phyloP scores from a whole-genome alignment of 2,329 filamentous ascomycete species.

The Pestalotiopsis sp. region DNA sequence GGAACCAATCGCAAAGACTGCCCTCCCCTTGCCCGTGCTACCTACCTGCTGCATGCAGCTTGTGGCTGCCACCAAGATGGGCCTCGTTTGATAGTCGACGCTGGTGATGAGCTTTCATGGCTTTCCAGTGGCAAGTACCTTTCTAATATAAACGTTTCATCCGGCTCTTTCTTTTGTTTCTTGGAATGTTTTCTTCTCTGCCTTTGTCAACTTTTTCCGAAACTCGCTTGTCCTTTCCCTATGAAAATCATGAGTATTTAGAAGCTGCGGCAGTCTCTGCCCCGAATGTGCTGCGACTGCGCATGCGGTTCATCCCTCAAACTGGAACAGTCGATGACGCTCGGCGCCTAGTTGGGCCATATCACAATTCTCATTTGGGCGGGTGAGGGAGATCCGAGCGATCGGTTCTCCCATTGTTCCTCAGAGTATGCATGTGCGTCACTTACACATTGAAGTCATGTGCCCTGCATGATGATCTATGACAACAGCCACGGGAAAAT shows the following conservation, averaged over 20 bases:
- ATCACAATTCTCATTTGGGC: too few species aligned
- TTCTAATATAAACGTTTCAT: slow-evolving; percentile 23
- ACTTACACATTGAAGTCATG: too few species aligned
- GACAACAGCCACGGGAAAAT: too few species aligned
- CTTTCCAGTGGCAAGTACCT: slow-evolving; percentile 22
- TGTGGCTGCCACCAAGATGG: not conserved
- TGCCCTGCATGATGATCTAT: too few species aligned
- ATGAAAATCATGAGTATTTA: slow-evolving; percentile 18
- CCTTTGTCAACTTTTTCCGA: not conserved
- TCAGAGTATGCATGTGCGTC: too few species aligned
- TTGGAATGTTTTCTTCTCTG: not conserved
- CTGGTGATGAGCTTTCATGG: slow-evolving; percentile 20
- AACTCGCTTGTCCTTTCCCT: slow-evolving; percentile 17
- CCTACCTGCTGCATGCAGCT: not conserved
- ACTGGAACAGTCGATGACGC: too few species aligned
- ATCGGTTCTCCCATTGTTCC: too few species aligned
- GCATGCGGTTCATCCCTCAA: too few species aligned
- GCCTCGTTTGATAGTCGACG: not conserved
- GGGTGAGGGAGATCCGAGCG: too few species aligned
- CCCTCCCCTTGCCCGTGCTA: not conserved
- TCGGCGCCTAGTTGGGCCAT: too few species aligned
- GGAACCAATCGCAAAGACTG: not conserved
- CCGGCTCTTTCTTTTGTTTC: not conserved
- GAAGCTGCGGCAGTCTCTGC: too few species aligned
- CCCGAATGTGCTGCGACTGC: too few species aligned